Evolutionary conservation across 768 basidiomycete genomes (phyloP).

Genomic region (Clitopilus hobsonii): DNA sequence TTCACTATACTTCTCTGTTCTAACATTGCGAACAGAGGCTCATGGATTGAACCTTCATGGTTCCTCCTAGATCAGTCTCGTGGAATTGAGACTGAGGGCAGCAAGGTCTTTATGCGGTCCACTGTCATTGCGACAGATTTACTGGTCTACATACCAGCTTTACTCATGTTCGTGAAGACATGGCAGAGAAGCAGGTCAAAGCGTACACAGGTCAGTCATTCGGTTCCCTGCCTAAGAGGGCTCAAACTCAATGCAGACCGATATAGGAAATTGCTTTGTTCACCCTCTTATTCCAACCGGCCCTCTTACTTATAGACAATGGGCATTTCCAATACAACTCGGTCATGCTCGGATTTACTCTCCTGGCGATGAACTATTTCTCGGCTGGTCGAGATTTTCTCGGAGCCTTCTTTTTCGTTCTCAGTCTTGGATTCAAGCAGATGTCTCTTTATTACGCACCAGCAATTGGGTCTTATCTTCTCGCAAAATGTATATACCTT

Average conservation of each 20-base stretch:
- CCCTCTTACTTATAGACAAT: constrained; percentile 79
- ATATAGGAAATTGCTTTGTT: constrained; percentile 63
- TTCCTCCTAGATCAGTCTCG: constrained; percentile 67
- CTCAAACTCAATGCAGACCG: constrained; percentile 8
- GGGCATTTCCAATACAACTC: constrained; percentile 97
- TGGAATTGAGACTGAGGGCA: constrained; percentile 62
- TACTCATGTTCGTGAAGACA: constrained; percentile 57
- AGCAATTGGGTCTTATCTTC: constrained; percentile 83
- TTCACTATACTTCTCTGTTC: background rate
- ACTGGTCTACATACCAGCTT: constrained; percentile 70
- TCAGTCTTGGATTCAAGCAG: constrained; percentile 91
- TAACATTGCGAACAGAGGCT: constrained; percentile 18
- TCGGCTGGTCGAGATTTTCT: constrained; percentile 62
- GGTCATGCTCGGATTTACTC: constrained; percentile 82
- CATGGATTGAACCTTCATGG: constrained; percentile 52
- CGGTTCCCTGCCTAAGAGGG: background rate
- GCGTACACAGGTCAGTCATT: constrained; percentile 64
- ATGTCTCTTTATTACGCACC: constrained; percentile 96
- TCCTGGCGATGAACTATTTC: constrained; percentile 69
- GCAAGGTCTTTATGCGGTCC: constrained; percentile 75
- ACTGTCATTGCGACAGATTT: constrained; percentile 69
- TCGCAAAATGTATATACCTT: constrained; percentile 85
- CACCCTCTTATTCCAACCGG: constrained; percentile 77
- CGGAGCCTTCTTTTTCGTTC: constrained; percentile 76
- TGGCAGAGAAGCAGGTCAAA: constrained; percentile 71